These are phyloP conservation scores for Triadica sebifera DNA, from an alignment of 345 rosid genomes.

Conservation along the genomic window DNA sequence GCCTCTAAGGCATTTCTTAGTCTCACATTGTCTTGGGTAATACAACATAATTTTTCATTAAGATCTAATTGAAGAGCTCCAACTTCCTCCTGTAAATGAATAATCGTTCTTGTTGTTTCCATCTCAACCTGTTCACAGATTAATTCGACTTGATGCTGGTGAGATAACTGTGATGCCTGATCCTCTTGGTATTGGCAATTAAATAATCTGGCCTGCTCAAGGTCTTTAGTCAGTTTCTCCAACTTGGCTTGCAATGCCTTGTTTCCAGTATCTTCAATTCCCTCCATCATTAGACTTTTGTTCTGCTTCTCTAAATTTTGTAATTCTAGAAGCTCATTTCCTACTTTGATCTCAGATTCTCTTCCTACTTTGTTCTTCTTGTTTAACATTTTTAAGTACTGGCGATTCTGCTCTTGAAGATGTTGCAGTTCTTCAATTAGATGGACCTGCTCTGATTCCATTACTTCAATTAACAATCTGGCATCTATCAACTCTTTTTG, in stretches of 20 bases:
- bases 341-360: constrained; percentile 26
- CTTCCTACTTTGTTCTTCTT: constrained; percentile 36
- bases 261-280: constrained; percentile 31
- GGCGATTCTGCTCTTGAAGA: constrained; percentile 45
- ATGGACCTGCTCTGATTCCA: constrained; percentile 40
- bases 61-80: constrained; percentile 60
- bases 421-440: constrained; percentile 43
- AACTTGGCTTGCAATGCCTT: constrained; percentile 48
- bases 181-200: constrained; percentile 57
- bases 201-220: constrained; percentile 53
- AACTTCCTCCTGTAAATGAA: constrained; percentile 79
- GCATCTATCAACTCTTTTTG: constrained; percentile 43
- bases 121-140: constrained; percentile 77
- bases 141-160: constrained; percentile 55
- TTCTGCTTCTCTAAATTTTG: constrained; percentile 26
- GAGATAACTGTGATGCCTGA: constrained; percentile 52
- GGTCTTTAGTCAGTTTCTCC: constrained; percentile 50
- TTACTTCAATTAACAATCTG: constrained; percentile 34
- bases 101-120: constrained; percentile 75
- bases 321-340: constrained; percentile 26
- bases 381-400: constrained; percentile 38
- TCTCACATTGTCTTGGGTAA: constrained; percentile 50
- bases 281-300: constrained; percentile 20
- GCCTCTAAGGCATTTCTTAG: constrained; percentile 49
- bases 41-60: constrained; percentile 43